Evolutionary conservation across 345 rosid species (phyloP).

Genomic region (Brassica cretica): DNA sequence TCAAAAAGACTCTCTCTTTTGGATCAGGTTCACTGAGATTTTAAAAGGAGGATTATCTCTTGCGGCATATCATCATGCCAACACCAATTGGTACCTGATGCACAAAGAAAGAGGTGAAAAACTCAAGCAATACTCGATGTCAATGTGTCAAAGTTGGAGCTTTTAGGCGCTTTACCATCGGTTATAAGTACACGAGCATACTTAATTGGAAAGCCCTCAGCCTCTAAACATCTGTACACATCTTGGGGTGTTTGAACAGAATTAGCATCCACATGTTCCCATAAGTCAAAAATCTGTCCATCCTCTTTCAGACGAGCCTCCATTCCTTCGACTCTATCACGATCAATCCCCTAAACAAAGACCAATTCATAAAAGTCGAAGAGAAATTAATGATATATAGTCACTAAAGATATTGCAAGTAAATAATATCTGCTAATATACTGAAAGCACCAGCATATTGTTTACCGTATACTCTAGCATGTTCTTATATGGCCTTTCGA

Average conservation of each 20-base stretch:
- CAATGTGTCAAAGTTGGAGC: slow-evolving; percentile 89
- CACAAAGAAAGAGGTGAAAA: background rate
- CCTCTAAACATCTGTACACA: slow-evolving; percentile 83
- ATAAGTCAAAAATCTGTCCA: slow-evolving; percentile 80
- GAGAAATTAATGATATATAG: background rate
- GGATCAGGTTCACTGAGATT: slow-evolving; percentile 7
- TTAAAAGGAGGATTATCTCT: slow-evolving; percentile 44
- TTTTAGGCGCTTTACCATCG: slow-evolving; percentile 97
- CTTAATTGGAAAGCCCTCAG: slow-evolving; percentile 76
- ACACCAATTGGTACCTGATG: slow-evolving; percentile 85
- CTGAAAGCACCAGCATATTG: background rate
- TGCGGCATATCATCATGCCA: slow-evolving; percentile 84
- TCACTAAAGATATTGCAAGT: background rate
- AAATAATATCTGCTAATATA: background rate
- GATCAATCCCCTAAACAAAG: slow-evolving; percentile 76
- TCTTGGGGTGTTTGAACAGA: slow-evolving; percentile 91
- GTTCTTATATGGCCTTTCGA: slow-evolving; percentile 92
- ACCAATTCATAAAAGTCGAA: slow-evolving; percentile 6
- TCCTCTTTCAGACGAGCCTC: slow-evolving; percentile 95
- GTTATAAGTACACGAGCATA: slow-evolving; percentile 97
- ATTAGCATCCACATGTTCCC: slow-evolving; percentile 78
- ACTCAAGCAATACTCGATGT: slow-evolving; percentile 69
- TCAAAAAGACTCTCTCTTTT: background rate
- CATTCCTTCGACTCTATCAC: slow-evolving; percentile 93
- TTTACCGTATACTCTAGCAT: slow-evolving; percentile 94